Evolutionary conservation across 2,329 filamentous ascomycete species (phyloP).

Genomic region (Penicillium sp.): DNA sequence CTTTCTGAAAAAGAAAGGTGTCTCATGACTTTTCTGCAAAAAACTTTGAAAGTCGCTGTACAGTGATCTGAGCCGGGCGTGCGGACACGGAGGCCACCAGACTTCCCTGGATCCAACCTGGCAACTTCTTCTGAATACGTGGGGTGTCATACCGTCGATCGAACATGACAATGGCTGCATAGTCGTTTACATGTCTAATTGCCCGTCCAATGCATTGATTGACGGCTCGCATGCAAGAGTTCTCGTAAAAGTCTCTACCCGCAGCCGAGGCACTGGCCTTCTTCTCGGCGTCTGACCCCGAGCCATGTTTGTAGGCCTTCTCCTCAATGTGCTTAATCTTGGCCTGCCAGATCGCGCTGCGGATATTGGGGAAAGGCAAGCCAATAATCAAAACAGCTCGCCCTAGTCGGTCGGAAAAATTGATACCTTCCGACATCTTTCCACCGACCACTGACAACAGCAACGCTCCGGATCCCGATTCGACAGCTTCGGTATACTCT

Average conservation of each 20-base stretch:
- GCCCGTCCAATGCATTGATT: conserved; percentile 95
- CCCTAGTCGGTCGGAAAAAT: conserved; percentile 89
- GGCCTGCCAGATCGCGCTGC: conserved; percentile 88
- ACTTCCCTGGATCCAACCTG: conserved; percentile 80
- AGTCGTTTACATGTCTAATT: conserved; percentile 84
- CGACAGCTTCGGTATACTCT: conserved; percentile 70
- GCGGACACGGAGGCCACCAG: conserved; percentile 41
- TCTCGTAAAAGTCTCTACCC: conserved; percentile 83
- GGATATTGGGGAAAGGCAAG: conserved; percentile 86
- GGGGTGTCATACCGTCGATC: conserved; percentile 76
- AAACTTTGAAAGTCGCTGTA: conserved; percentile 34
- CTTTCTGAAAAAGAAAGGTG: background rate
- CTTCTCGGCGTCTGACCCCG: conserved; percentile 29
- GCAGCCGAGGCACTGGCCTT: conserved; percentile 46
- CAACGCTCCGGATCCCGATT: conserved; percentile 65
- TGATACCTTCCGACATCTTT: conserved; percentile 95
- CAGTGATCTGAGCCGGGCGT: conserved; percentile 26
- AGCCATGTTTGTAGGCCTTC: conserved; percentile 43
- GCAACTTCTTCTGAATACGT: conserved; percentile 75
- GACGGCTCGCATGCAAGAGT: conserved; percentile 92
- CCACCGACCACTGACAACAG: conserved; percentile 90
- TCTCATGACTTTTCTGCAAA: conserved; percentile 25
- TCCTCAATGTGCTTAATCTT: conserved; percentile 83
- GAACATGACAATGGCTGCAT: conserved; percentile 83
- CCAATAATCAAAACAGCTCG: conserved; percentile 90